Conservation (phyloP, 2,329 filamentous ascomycete species). For the Penicillium sp. region DNA sequence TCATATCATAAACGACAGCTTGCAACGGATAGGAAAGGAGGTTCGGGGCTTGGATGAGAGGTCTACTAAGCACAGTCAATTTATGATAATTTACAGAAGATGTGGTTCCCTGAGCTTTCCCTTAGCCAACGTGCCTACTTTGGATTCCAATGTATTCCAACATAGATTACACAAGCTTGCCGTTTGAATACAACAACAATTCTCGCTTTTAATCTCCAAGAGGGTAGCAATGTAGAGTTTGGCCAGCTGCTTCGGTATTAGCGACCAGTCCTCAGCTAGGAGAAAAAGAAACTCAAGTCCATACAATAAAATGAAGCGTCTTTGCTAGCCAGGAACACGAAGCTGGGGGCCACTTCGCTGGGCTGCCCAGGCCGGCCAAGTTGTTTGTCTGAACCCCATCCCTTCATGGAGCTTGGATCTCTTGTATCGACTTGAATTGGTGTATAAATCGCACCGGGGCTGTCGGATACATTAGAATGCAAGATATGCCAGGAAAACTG, state of each 20-base stretch:
- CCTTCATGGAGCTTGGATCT: constrained; percentile 39
- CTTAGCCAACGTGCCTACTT: no score
- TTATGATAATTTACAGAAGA: no score
- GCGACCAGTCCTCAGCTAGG: background rate
- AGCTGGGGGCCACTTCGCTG: constrained; percentile 46
- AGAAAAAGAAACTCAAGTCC: constrained; percentile 11
- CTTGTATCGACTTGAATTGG: constrained; percentile 42
- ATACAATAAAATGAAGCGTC: constrained; percentile 42
- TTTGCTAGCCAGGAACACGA: constrained; percentile 43
- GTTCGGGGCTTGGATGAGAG: no score
- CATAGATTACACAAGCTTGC: no score
- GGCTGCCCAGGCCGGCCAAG: constrained; percentile 44
- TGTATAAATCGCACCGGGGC: constrained; percentile 40
- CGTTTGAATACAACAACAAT: no score
- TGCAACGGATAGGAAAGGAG: no score
- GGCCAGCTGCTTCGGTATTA: constrained; percentile 42
- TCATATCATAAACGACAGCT: no score
- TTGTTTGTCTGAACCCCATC: constrained; percentile 31
- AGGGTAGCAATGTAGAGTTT: constrained; percentile 40
- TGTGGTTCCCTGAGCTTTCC: no score
- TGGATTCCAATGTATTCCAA: no score
- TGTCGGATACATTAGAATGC: constrained; percentile 8
- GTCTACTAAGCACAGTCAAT: no score
- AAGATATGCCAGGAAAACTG: background rate
- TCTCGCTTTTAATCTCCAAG: constrained; percentile 41